Base-by-base conservation (phyloP, 331 rosid species). In the Cydonia oblonga region DNA sequence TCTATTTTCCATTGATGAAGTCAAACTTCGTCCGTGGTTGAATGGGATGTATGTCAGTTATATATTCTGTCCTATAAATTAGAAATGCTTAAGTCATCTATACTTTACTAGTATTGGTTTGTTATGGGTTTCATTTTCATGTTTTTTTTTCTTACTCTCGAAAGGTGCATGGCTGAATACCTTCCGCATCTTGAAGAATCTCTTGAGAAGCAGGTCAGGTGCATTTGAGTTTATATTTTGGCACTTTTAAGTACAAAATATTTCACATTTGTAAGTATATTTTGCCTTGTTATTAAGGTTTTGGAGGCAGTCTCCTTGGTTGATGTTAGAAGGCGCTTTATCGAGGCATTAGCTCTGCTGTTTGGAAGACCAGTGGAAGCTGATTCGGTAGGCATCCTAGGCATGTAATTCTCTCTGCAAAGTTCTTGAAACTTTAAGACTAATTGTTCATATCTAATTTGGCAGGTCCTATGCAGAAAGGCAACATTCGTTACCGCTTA, bases 121-220 rank as follows among this genome's bases (percentile, higher is more conserved):
- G 40, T 82, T 22, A 40, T 25, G n/a, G 29, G 0, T 49, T 49
- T 70, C 57, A 38, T 71, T 22, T 83, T 33, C 38, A 7, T 0
- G n/a, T 79, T 57, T 57, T 66, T 38, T 58, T 80, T 62, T 56
- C 76, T 66, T 76, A 44, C 28, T 72, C 25, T 23, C 26, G 58
- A 58, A 59, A 91, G 99, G 99, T 95, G 99, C 83, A 82, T 91
- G 90, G 99, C 96, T 52, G 95, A 95, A 86, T 95, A 89, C 76
- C 96, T 95, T 69, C 95, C 88, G 24, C 90, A 90, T 80, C 79
- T 95, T 22, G 99, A 95, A 84, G 97, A 95, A 87, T 79, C 83
- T 76, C 91, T 95, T 66, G 89, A 75, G 86, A 90, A 90, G 82
- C 97, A 95, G 97, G 99, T 95, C 66, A 70, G 88, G 77, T 73